phyloP scores from a whole-genome alignment of 176 grass and related monocot genomes.

The Microstegium vimineum region DNA sequence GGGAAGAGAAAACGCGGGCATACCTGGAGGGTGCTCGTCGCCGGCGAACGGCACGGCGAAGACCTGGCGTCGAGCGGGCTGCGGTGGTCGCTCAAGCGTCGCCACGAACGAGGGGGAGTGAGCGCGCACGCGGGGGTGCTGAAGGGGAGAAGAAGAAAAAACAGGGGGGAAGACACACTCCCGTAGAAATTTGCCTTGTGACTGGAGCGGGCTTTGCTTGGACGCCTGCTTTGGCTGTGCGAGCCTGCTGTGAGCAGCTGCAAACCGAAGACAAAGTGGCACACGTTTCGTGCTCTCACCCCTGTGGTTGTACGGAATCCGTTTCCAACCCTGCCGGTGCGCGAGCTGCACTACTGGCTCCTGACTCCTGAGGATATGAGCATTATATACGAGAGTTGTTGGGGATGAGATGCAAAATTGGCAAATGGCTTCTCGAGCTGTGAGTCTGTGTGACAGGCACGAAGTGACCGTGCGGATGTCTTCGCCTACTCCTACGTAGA shows the following conservation, averaged over 20 bases:
- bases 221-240: background rate
- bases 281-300: background rate
- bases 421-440: too few species aligned
- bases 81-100: background rate
- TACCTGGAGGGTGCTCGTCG: background rate
- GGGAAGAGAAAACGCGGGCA: background rate
- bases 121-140: background rate
- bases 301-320: fast-evolving
- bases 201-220: background rate
- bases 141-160: background rate
- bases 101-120: background rate
- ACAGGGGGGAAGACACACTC: background rate
- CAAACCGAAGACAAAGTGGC: slow-evolving; percentile 5
- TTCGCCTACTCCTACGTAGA: too few species aligned
- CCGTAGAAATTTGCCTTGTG: background rate
- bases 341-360: too few species aligned
- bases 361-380: too few species aligned
- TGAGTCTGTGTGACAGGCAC: too few species aligned
- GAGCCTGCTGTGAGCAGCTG: background rate
- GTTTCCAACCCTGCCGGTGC: fast-evolving
- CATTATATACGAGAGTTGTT: too few species aligned
- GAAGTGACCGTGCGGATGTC: too few species aligned
- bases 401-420: too few species aligned
- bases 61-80: background rate
- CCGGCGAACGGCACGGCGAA: background rate